A percentile compares a stretch with the other conserved stretches of the same genome.
These are phyloP conservation scores for Pythium volutum DNA, from an alignment of 352 stramenopile genomes.

Conservation along the genomic window DNA sequence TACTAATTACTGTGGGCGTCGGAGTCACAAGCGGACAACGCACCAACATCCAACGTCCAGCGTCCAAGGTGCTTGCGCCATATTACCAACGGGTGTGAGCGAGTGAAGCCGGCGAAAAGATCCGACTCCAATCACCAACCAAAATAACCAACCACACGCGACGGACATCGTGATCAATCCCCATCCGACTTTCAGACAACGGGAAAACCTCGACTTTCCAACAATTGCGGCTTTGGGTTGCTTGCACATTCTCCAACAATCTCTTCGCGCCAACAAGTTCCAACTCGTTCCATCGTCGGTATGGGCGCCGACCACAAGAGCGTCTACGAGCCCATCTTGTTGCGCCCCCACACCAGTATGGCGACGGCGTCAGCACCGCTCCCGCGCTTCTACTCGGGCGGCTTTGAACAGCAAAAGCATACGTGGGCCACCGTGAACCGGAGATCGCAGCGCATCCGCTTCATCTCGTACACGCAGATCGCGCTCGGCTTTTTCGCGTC, in stretches of 20 bases:
- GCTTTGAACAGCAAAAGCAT: slow-evolving; percentile 80
- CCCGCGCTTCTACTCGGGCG: slow-evolving; percentile 46
- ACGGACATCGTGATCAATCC: background rate
- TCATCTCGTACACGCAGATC: slow-evolving; percentile 60
- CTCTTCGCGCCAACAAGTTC: background rate
- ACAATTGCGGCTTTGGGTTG: background rate
- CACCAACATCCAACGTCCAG: background rate
- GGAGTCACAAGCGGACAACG: slow-evolving; percentile 2
- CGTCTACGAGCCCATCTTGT: slow-evolving; percentile 23
- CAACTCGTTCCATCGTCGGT: background rate
- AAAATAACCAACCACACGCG: background rate
- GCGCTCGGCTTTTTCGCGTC: slow-evolving; percentile 50
- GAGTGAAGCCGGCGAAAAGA: background rate
- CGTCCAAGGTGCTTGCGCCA: background rate
- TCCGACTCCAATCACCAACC: slow-evolving; percentile 11
- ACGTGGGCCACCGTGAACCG: slow-evolving; percentile 59
- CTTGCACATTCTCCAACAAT: too few relatives aligned
- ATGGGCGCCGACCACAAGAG: slow-evolving; percentile 19
- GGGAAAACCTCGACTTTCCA: background rate
- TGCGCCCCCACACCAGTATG: slow-evolving; percentile 16
- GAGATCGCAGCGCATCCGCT: slow-evolving; percentile 62
- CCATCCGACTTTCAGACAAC: background rate
- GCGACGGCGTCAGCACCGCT: slow-evolving; percentile 24
- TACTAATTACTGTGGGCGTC: background rate
- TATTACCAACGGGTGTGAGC: slow-evolving; percentile 2